Base-by-base conservation (phyloP, 176 grass and related monocot genomes). In the Alopecurus myosuroides region DNA sequence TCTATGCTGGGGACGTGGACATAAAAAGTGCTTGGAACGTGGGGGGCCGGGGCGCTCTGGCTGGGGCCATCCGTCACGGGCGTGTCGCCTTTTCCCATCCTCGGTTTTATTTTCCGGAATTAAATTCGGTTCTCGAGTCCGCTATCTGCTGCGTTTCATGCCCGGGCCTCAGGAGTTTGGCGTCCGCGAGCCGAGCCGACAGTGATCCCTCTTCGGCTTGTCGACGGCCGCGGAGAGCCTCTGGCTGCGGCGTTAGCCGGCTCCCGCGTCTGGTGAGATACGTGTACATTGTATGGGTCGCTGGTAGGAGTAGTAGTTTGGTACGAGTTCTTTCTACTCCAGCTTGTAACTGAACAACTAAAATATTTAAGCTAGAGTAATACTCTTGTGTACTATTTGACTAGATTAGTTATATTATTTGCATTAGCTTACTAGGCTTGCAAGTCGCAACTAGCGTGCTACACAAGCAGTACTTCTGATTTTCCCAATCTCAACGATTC, bases 21-120 rank as follows among this genome's bases (percentile, higher is more conserved):
- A 63, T 26, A 30, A 89, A 89, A 89, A 76, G 19, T 9, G 51
- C 7, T 14, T 0, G 74, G 81, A 44, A 78, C 83, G 79, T 86
- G 61, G 44, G 55, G 87, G 81, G 87, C 85, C 81, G 88, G 73
- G 72, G 72, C 66, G 12, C 13, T 51, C 18, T 60, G 10, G 23
- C 42, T 92, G 87, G 87, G 90, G 82, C 90, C 90, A 81, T 75
- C 57, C 83, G 76, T 92, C 90, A 86, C 89, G 90, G 81, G 84
- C 92, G 83, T 46, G 87, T 82, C 45, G 71, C 42, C 66, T 78
- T 70, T 76, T 81, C 36, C 5, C 63, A 5, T 13, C 1, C 30
- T 36, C 1, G 23, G 12, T 44, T 77, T 86, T 35, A 55, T 46
- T 85, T 81, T 79, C 64, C 35, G 4, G 1, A 49, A 81, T 92